These are phyloP conservation scores for Bonia amplexicaulis DNA, from an alignment of 176 grass and related monocot species.

Conservation along the genomic window DNA sequence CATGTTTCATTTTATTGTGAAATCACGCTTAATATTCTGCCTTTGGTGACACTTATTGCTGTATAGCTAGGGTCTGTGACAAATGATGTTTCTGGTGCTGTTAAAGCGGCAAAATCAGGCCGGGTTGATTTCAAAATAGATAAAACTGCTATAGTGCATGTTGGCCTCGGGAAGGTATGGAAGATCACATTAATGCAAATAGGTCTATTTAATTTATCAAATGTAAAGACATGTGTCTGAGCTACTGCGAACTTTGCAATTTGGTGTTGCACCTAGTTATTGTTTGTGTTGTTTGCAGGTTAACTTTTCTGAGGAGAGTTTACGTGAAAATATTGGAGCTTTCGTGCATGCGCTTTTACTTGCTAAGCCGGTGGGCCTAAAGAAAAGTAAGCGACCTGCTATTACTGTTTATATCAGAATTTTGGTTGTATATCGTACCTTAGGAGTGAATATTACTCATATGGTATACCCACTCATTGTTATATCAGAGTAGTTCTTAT, in stretches of 20 bases:
- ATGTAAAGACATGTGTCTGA: not conserved
- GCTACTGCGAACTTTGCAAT: not conserved
- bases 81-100: constrained; percentile 80
- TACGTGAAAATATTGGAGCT: constrained; percentile 94
- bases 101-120: constrained; percentile 85
- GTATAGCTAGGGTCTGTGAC: constrained; percentile 90
- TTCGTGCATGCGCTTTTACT: constrained; percentile 92
- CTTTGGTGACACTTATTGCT: constrained; percentile 18
- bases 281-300: constrained; percentile 51
- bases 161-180: constrained; percentile 92
- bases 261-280: constrained; percentile 15
- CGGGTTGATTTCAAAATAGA: constrained; percentile 97
- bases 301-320: constrained; percentile 81
- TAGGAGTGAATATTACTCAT: constrained; percentile 17
- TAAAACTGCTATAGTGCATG: constrained; percentile 99
- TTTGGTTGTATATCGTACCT: constrained; percentile 8
- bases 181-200: constrained; percentile 19
- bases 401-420: not conserved
- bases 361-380: constrained; percentile 86
- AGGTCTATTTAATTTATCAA: not conserved
- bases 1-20: constrained; percentile 1
- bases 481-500: not conserved
- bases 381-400: constrained; percentile 76
- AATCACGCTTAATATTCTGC: not conserved
- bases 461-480: not conserved